Evolutionary conservation across 371 early-diverging fungal genomes (phyloP).

Genomic region (Apophysomyces elegans): DNA sequence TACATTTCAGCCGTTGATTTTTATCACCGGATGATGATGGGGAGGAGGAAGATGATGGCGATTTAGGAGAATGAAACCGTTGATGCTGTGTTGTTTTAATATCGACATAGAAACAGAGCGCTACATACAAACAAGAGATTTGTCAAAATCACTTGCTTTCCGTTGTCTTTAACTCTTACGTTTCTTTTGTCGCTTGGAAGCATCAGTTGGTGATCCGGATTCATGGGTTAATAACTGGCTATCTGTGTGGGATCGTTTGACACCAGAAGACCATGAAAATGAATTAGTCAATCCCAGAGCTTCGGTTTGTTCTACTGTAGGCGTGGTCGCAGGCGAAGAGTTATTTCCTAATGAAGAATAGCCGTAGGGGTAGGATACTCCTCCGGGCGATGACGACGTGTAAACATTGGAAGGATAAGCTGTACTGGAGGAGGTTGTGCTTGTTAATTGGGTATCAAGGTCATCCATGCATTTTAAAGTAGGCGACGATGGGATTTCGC

Average conservation of each 20-base stretch:
- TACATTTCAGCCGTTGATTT: conserved; percentile 15
- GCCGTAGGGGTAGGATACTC: not conserved
- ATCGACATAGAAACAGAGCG: conserved; percentile 20
- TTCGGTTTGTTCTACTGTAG: not conserved
- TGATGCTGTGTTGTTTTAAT: conserved; percentile 29
- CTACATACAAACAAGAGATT: not conserved
- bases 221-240: not conserved
- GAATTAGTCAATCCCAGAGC: not conserved
- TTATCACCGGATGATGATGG: conserved; percentile 10
- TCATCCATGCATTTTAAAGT: conserved; percentile 5
- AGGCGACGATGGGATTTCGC: conserved; percentile 7
- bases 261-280: conserved; percentile 4
- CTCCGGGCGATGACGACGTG: not conserved
- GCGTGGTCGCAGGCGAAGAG: not conserved
- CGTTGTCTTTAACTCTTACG: not conserved
- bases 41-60: conserved; percentile 12
- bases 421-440: not conserved
- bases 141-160: no score
- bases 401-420: not conserved
- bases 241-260: conserved; percentile 6
- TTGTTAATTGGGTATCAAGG: not conserved
- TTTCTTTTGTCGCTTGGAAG: conserved; percentile 7
- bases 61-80: conserved; percentile 23
- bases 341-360: not conserved
- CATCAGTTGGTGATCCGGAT: not conserved